phyloP scores from a whole-genome alignment of 176 grass and related monocot species.

The Cymbopogon citratus region DNA sequence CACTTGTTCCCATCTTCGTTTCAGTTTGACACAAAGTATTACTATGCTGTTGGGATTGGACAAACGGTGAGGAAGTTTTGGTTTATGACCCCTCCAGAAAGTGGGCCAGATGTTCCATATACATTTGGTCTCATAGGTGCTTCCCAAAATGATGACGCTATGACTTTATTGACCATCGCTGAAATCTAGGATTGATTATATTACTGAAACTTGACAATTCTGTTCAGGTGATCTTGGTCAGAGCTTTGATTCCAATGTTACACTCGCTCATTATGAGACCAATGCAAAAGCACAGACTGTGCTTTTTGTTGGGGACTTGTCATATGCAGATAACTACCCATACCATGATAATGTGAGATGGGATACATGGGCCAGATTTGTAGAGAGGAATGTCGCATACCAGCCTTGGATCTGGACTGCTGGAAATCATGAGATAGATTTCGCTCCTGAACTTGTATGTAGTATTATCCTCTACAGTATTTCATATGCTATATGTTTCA shows the following conservation, averaged over 20 bases:
- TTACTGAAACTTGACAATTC: slow-evolving; percentile 17
- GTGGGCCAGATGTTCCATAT: slow-evolving; percentile 81
- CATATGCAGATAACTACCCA: slow-evolving; percentile 80
- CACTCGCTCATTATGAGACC: slow-evolving; percentile 74
- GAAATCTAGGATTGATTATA: not conserved
- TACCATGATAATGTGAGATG: slow-evolving; percentile 87
- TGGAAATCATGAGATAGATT: slow-evolving; percentile 94
- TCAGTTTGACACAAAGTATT: slow-evolving; percentile 89
- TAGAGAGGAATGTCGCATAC: slow-evolving; percentile 81
- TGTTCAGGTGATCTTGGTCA: slow-evolving; percentile 85
- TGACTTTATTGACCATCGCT: not conserved
- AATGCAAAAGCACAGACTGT: slow-evolving; percentile 61
- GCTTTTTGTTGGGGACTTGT: slow-evolving; percentile 73
- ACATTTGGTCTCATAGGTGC: slow-evolving; percentile 84
- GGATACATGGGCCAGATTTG: slow-evolving; percentile 92
- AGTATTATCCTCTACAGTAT: not conserved
- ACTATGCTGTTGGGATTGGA: slow-evolving; percentile 73
- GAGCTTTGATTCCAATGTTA: slow-evolving; percentile 76
- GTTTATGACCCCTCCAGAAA: slow-evolving; percentile 80
- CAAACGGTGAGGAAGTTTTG: slow-evolving; percentile 61
- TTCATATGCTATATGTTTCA: not conserved
- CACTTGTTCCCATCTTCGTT: not conserved
- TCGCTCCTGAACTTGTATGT: slow-evolving; percentile 69
- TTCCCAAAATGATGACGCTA: not conserved
- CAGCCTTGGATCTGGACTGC: slow-evolving; percentile 97